Percentiles rank a stretch among this genome's conserved stretches.
phyloP scores from a whole-genome alignment of 1,139 yeast genomes.

The Yamadazyma dushanensis region DNA sequence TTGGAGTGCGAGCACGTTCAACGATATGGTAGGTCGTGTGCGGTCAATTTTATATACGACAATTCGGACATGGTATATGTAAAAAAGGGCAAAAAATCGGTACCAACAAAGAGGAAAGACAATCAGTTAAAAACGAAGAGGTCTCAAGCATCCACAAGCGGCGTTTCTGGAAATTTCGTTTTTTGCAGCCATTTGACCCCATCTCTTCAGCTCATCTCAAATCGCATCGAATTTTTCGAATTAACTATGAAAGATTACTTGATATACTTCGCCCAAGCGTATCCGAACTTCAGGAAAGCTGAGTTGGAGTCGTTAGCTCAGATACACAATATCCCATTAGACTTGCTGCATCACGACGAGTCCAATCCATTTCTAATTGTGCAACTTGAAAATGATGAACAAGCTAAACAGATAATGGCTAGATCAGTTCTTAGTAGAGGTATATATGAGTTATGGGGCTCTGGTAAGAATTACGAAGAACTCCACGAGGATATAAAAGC shows the following conservation, averaged over 20 bases:
- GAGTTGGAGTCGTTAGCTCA: slow-evolving; percentile 86
- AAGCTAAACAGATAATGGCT: slow-evolving; percentile 61
- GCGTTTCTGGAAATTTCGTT: too few relatives aligned
- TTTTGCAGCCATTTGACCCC: too few relatives aligned
- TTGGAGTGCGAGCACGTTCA: too few relatives aligned
- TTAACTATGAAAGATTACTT: slow-evolving; percentile 58
- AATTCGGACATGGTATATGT: too few relatives aligned
- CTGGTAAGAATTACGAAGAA: slow-evolving; percentile 54
- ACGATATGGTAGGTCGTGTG: too few relatives aligned
- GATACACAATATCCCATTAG: slow-evolving; percentile 54
- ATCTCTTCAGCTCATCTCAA: slow-evolving; percentile 2
- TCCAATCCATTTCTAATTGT: slow-evolving; percentile 72
- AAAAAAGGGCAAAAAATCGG: too few relatives aligned
- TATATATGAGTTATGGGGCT: slow-evolving; percentile 85
- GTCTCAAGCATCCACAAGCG: too few relatives aligned
- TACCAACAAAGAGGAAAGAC: too few relatives aligned
- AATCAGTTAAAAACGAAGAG: too few relatives aligned
- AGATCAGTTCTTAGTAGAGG: slow-evolving; percentile 74
- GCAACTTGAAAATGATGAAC: slow-evolving; percentile 60
- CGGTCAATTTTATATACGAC: too few relatives aligned
- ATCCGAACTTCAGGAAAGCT: slow-evolving; percentile 73
- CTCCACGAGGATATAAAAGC: slow-evolving; percentile 56
- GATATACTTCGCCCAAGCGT: slow-evolving; percentile 80
- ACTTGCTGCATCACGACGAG: slow-evolving; percentile 59
- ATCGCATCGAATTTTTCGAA: neutral